Evolutionary conservation across 2,329 filamentous ascomycete genomes (phyloP), one percentile per base, ranked within the genome.

Genomic region (Tolypocladium nubicola): DNA sequence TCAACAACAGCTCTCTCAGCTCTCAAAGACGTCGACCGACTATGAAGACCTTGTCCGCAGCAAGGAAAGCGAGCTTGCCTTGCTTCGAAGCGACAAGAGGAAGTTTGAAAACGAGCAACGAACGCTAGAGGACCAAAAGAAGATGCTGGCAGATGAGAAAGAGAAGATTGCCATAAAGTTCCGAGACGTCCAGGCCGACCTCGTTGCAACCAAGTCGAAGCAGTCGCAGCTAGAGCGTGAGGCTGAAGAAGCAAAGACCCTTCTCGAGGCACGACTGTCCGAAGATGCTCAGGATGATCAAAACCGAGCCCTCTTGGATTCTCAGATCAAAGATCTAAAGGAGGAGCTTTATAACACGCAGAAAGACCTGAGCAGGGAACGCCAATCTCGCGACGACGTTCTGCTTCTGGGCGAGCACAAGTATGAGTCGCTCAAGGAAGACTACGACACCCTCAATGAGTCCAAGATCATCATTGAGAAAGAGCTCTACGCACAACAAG

Each of bases 381-480:
- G 90, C 3, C 93, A 97, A 71, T 97, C 93, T 19, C 84, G 94
- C 58, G 93, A 97, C 63, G 94, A 99, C 67, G 91, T 97, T 33
- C 86, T 93, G 61, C 84, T 96, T 63, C 86, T 97, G 58, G 86
- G 89, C 5, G 91, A 97, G 64, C 92, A 96, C 73, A 95, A 94
- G 69, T 89, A 87, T 65, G 79, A 88, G 50, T 84, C 87, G 54
- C 78, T 99, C 59, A 87, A 92, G 68, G 86, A 92, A 33, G 91
- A 97, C 62, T 96, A 86, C 64, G 87, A 95, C 54, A 83, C 84
- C 39, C 79, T 97, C 39, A 96, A 96, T 65, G 91, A 97, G 61
- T 87, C 90, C 35, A 99, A 99, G 72, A 96, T 97, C 65, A 96
- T 86, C 52, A 96, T 99, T 61, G 93, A 99, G 72, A 97, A 97